Evolutionary conservation across 2,329 filamentous ascomycete genomes (phyloP).

Genomic region (Talaromyces sp.): DNA sequence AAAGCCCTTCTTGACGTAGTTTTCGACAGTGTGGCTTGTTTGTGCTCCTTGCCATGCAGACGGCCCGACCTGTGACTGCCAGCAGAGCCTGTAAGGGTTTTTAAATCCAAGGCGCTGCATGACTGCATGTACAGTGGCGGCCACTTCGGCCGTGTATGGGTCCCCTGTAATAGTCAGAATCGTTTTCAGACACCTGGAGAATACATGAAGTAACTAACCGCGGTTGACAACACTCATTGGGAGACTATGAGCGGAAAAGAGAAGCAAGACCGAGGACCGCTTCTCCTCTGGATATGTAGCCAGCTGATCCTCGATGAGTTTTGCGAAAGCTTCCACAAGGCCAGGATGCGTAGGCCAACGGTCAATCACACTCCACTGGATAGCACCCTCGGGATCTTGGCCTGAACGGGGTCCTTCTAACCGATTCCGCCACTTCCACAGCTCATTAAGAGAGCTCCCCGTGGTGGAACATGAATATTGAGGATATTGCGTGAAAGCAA

Average conservation of each 20-base stretch:
- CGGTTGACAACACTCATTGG: conserved; percentile 97
- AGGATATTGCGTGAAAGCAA: conserved; percentile 97
- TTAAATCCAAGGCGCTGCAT: conserved; percentile 84
- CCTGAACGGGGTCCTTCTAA: conserved; percentile 70
- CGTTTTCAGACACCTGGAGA: not conserved
- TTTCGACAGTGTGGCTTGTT: conserved; percentile 79
- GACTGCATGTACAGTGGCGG: conserved; percentile 93
- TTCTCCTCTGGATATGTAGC: conserved; percentile 77
- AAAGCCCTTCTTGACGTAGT: conserved; percentile 85
- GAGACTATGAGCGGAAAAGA: conserved; percentile 93
- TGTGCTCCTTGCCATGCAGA: conserved; percentile 94
- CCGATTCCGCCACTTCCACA: conserved; percentile 91
- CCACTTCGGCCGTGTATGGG: conserved; percentile 91
- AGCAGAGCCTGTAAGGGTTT: conserved; percentile 89
- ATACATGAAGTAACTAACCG: conserved; percentile 46
- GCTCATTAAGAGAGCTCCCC: conserved; percentile 88
- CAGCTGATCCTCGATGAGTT: conserved; percentile 83
- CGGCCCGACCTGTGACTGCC: conserved; percentile 97
- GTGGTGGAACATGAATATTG: conserved; percentile 98
- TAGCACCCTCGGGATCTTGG: conserved; percentile 58
- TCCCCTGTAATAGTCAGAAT: conserved; percentile 55
- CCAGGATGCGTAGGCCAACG: conserved; percentile 92
- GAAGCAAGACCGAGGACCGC: conserved; percentile 72
- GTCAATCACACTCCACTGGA: conserved; percentile 96
- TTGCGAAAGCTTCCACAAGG: conserved; percentile 84